Evolutionary conservation across 2,329 filamentous ascomycete genomes (phyloP).

Genomic region (Elsinoe fawcettii): DNA sequence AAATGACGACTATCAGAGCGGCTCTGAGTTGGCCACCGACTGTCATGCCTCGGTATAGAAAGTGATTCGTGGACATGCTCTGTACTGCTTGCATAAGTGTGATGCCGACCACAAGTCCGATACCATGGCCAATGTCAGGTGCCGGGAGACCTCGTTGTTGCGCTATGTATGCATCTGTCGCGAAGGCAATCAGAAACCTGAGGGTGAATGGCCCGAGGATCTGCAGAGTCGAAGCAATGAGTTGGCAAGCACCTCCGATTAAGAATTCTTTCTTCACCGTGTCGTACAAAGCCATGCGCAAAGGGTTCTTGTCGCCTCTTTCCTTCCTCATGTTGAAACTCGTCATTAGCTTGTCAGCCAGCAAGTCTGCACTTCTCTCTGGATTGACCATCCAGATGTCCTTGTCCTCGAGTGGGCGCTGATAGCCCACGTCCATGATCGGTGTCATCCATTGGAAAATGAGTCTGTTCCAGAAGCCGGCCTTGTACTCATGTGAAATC

Average conservation of each 20-base stretch:
- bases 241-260: slow-evolving; percentile 69
- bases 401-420: slow-evolving; percentile 69
- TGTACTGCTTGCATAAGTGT: slow-evolving; percentile 78
- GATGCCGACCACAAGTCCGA: slow-evolving; percentile 78
- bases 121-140: slow-evolving; percentile 64
- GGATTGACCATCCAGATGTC: slow-evolving; percentile 91
- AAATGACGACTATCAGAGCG: slow-evolving; percentile 76
- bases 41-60: slow-evolving; percentile 88
- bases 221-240: slow-evolving; percentile 62
- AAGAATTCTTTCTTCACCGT: slow-evolving; percentile 80
- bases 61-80: slow-evolving; percentile 77
- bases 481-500: slow-evolving; percentile 62
- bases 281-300: slow-evolving; percentile 77
- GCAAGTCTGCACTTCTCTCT: slow-evolving; percentile 59
- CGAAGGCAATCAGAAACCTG: slow-evolving; percentile 79
- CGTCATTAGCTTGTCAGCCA: slow-evolving; percentile 58
- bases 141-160: slow-evolving; percentile 43
- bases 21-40: slow-evolving; percentile 77
- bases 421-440: slow-evolving; percentile 81
- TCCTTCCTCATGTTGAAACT: slow-evolving; percentile 63
- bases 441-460: slow-evolving; percentile 88
- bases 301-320: slow-evolving; percentile 59
- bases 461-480: slow-evolving; percentile 64
- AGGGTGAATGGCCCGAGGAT: slow-evolving; percentile 79
- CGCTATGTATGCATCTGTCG: slow-evolving; percentile 68